Evolutionary conservation across 805 yeast genomes (phyloP), one percentile per base, ranked within the genome.

Genomic region (Myxozyma neglecta): DNA sequence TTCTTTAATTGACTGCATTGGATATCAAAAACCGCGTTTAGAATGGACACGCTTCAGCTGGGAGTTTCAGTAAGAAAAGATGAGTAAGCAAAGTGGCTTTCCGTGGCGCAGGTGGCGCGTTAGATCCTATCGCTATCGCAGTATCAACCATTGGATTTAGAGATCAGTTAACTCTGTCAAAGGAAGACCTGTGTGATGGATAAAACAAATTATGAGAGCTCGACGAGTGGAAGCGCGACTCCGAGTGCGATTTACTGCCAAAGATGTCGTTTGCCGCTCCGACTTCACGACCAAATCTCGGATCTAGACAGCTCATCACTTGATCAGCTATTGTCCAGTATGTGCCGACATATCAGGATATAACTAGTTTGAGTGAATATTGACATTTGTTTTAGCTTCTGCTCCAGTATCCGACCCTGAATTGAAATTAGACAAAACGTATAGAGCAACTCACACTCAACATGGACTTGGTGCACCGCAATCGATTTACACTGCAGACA

Each of bases 241-340:
- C 52, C 44, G 16, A n/a, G 7, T 32, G 46, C 52, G 13, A 16
- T 39, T 16, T 37, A 53, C 14, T 65, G 68, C 47, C 68, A 57
- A 55, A 51, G 68, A 40, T 65, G 68, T 53, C 67, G 68, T 16
- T 54, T 61, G 32, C 68, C 68, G 32, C 48, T 65, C n/a, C 56
- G 58, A 34, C 45, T 65, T 18, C 65, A 63, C 37, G 67, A 57
- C n/a, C 51, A 56, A 13, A n/a, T 63, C 18, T 37, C 54, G 24
- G 61, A 60, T 37, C 35, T 61, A 29, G 51, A 61, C 29, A 42
- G 50, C 11, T 16, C 55, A 7, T 34, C 54, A 7, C 36, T 59
- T 6, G 65, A 57, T 18, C 60, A 56, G 48, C n/a, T 63, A 16
- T 32, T 65, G 13, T 62, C 68, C 4, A 29, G 64, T 61, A 42